Percentiles rank a stretch among this genome's conserved stretches.
phyloP scores from a whole-genome alignment of 1,284 basidiomycete species.

The Austroboletus rostrupii region DNA sequence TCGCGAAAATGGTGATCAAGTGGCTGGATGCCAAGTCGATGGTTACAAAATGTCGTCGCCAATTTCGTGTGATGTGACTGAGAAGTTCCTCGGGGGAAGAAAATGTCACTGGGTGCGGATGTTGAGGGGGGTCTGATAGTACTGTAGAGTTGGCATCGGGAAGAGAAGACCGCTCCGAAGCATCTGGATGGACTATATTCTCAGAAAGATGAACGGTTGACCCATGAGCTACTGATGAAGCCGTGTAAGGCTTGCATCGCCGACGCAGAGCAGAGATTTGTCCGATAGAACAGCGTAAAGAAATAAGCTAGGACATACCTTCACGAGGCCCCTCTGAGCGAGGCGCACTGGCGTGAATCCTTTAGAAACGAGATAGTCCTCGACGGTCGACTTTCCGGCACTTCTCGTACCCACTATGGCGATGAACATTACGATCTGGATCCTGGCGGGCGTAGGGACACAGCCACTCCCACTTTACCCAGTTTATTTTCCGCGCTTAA shows the following conservation, averaged over 20 bases:
- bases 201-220: constrained; percentile 1
- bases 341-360: constrained; percentile 49
- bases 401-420: constrained; percentile 81
- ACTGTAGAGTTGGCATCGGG: constrained; percentile 26
- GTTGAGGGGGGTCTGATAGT: constrained; percentile 20
- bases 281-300: background rate
- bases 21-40: constrained; percentile 60
- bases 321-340: constrained; percentile 10
- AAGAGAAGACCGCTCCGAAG: constrained; percentile 13
- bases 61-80: constrained; percentile 77
- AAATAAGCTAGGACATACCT: constrained; percentile 10
- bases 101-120: constrained; percentile 39
- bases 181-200: constrained; percentile 1
- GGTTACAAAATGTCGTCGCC: constrained; percentile 82
- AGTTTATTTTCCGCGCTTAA: too few relatives aligned
- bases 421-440: constrained; percentile 63
- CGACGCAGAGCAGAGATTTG: background rate
- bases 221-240: background rate
- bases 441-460: background rate
- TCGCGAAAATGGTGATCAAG: constrained; percentile 71
- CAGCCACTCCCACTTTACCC: too few relatives aligned
- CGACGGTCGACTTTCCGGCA: constrained; percentile 78
- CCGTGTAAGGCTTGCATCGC: constrained; percentile 8
- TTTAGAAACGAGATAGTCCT: constrained; percentile 64
- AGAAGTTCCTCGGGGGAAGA: constrained; percentile 57